Evolutionary conservation across 164 flowering plant genomes (phyloP).

Genomic region (Brasenia schreberi): DNA sequence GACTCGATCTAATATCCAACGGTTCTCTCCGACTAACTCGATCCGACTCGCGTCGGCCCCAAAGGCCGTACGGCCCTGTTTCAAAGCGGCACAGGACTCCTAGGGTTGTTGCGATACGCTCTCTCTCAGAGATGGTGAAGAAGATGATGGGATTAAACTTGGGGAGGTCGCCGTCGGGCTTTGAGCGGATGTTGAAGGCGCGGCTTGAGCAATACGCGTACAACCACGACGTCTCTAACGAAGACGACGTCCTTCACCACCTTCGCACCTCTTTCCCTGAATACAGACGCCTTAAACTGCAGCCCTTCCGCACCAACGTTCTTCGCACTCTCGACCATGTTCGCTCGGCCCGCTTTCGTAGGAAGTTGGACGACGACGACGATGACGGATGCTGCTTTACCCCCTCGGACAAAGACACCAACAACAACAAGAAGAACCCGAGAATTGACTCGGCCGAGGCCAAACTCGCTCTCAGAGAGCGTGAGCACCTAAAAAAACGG

Average conservation of each 20-base stretch:
- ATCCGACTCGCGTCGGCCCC: too few species aligned
- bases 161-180: background rate
- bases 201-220: background rate
- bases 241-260: constrained; percentile 13
- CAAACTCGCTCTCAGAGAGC: background rate
- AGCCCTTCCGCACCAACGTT: constrained; percentile 23
- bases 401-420: background rate
- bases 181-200: background rate
- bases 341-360: background rate
- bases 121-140: background rate
- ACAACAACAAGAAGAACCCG: constrained; percentile 7
- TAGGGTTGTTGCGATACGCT: too few species aligned
- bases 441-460: background rate
- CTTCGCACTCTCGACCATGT: constrained; percentile 11
- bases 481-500: background rate
- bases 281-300: constrained; percentile 25
- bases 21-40: too few species aligned
- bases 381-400: constrained; percentile 2
- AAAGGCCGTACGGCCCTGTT: too few species aligned
- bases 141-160: background rate
- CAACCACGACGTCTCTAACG: background rate
- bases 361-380: constrained; percentile 5
- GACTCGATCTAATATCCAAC: too few species aligned
- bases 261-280: constrained; percentile 37
- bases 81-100: too few species aligned